phyloP scores from a whole-genome alignment of 169 alveolate genomes.

The Cyclospora cayetanensis region DNA sequence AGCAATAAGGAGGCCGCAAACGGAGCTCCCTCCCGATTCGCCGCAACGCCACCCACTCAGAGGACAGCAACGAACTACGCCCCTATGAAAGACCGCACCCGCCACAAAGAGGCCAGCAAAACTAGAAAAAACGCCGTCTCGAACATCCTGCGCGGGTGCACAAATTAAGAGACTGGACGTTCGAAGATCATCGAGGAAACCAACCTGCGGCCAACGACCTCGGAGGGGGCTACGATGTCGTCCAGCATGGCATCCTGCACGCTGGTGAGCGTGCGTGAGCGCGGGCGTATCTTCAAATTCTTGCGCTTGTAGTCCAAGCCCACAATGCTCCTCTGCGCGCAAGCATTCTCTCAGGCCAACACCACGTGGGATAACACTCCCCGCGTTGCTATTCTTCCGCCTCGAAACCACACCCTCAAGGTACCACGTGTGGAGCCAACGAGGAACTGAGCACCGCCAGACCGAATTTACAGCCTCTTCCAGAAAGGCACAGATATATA shows the following conservation, averaged over 20 bases:
- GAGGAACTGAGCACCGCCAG: too few species aligned
- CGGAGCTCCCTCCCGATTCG: neutral
- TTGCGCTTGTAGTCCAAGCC: slow-evolving; percentile 87
- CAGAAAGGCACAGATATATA: too few species aligned
- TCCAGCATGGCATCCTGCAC: slow-evolving; percentile 97
- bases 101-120: neutral
- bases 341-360: too few species aligned
- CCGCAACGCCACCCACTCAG: too few species aligned
- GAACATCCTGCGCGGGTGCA: neutral
- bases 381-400: too few species aligned
- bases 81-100: too few species aligned
- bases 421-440: too few species aligned
- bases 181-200: neutral
- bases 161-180: neutral
- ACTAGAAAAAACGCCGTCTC: neutral
- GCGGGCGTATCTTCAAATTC: slow-evolving; percentile 93
- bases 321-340: slow-evolving; percentile 84
- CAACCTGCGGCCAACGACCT: slow-evolving; percentile 91
- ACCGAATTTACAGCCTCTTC: too few species aligned
- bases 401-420: too few species aligned
- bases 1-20: slow-evolving; percentile 18
- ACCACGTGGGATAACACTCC: too few species aligned
- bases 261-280: slow-evolving; percentile 94
- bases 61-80: too few species aligned
- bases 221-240: slow-evolving; percentile 95